Evolutionary conservation across 2,329 filamentous ascomycete species (phyloP).

Genomic region (Lasiodiplodia gonubiensis): DNA sequence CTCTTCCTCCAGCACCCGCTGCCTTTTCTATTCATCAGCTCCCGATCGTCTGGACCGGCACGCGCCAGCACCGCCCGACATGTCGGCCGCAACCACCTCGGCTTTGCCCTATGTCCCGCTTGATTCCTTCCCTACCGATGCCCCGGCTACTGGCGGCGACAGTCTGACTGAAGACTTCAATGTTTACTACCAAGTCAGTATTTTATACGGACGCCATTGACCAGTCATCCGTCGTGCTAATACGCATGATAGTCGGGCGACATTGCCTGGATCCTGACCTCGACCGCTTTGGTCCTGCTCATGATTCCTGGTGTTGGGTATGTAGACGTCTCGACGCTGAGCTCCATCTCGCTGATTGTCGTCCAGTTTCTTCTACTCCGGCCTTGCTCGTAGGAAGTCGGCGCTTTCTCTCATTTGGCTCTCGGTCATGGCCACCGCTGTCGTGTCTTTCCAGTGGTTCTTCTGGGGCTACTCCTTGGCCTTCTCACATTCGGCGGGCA

Average conservation of each 20-base stretch:
- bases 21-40: neutral
- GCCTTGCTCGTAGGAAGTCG: conserved; percentile 85
- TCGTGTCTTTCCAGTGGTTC: conserved; percentile 91
- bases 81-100: conserved; percentile 40
- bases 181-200: conserved; percentile 74
- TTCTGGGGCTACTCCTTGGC: conserved; percentile 90
- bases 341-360: neutral
- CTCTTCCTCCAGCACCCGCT: neutral
- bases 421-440: conserved; percentile 77
- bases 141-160: conserved; percentile 70
- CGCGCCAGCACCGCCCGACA: conserved; percentile 29
- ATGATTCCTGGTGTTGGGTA: conserved; percentile 90
- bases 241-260: conserved; percentile 69
- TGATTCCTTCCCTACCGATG: conserved; percentile 56
- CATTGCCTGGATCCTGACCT: conserved; percentile 79
- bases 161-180: conserved; percentile 72
- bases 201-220: conserved; percentile 11
- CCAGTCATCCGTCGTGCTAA: neutral
- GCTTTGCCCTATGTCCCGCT: conserved; percentile 43
- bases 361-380: conserved; percentile 85
- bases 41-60: conserved; percentile 13
- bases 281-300: conserved; percentile 79
- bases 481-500: conserved; percentile 77
- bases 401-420: conserved; percentile 86
- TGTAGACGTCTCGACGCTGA: conserved; percentile 32